A percentile compares a stretch with the other conserved stretches of the same genome.
phyloP scores from a whole-genome alignment of 2,329 filamentous ascomycete species.

The Thielaviopsis punctulata region DNA sequence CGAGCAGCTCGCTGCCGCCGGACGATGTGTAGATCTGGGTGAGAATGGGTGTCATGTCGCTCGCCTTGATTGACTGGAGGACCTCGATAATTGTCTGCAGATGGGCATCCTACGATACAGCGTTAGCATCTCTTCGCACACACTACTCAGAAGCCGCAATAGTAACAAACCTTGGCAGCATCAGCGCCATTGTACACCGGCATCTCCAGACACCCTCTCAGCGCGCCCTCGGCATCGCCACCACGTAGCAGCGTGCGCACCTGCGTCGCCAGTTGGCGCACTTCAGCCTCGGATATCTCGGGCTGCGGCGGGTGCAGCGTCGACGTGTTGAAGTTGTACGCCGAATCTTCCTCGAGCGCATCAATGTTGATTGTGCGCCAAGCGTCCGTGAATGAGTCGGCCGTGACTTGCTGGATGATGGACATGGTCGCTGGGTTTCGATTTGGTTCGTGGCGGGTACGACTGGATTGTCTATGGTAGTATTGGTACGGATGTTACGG shows the following conservation, averaged over 20 bases:
- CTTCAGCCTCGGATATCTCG: constrained; percentile 59
- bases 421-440: constrained; percentile 32
- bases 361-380: constrained; percentile 92
- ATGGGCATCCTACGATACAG: constrained; percentile 52
- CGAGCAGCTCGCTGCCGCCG: constrained; percentile 68
- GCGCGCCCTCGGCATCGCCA: constrained; percentile 72
- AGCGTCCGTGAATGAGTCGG: constrained; percentile 42
- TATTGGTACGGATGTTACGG: neutral
- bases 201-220: constrained; percentile 69
- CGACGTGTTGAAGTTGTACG: constrained; percentile 76
- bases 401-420: constrained; percentile 48
- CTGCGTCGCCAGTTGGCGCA: constrained; percentile 61
- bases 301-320: constrained; percentile 64
- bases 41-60: constrained; percentile 83
- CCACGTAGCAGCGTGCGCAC: constrained; percentile 75
- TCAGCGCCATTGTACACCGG: constrained; percentile 55
- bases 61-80: constrained; percentile 86
- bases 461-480: neutral
- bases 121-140: neutral
- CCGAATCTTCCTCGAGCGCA: constrained; percentile 74
- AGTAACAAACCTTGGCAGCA: constrained; percentile 37
- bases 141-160: neutral
- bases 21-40: constrained; percentile 61
- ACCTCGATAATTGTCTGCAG: constrained; percentile 81
- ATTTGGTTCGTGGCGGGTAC: no score